These are phyloP conservation scores for Lizonia empirigonia DNA, from an alignment of 2,329 filamentous ascomycete genomes.

Conservation along the genomic window DNA sequence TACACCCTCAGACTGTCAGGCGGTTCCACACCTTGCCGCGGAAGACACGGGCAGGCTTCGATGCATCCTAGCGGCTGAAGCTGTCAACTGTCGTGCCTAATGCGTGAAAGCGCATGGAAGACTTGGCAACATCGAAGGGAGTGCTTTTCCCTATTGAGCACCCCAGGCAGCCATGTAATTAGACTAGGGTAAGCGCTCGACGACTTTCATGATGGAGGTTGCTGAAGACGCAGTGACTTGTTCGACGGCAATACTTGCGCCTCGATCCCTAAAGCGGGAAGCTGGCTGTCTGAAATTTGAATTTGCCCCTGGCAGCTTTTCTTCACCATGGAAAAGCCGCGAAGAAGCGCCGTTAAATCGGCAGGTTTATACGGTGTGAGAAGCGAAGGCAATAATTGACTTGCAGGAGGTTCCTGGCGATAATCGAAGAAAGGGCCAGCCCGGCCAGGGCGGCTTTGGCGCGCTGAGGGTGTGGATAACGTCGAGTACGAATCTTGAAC, in stretches of 20 bases:
- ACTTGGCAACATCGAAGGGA: conserved; percentile 19
- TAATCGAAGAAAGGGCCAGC: conserved; percentile 18
- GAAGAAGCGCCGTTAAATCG: conserved; percentile 5
- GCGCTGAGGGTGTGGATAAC: conserved; percentile 14
- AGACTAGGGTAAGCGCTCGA: neutral
- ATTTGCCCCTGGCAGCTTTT: neutral
- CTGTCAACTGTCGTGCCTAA: conserved; percentile 21
- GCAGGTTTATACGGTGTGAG: conserved; percentile 7
- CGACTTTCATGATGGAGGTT: neutral
- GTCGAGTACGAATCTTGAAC: conserved; percentile 24
- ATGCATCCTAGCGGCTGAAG: conserved; percentile 23
- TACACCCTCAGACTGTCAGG: conserved; percentile 2
- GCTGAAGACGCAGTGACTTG: neutral
- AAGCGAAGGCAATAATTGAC: conserved; percentile 18
- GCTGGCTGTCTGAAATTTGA: neutral
- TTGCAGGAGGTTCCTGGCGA: conserved; percentile 18
- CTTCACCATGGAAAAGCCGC: conserved; percentile 1
- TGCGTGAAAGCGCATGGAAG: conserved; percentile 7
- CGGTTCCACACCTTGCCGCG: conserved; percentile 8
- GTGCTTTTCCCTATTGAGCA: conserved; percentile 2
- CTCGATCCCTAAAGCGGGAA: neutral
- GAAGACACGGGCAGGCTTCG: conserved; percentile 24
- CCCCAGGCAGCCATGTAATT: conserved; percentile 1
- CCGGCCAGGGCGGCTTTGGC: conserved; percentile 14
- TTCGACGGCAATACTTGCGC: neutral